Percentiles rank a stretch among this genome's conserved stretches.
Evolutionary conservation across 169 alveolate species (phyloP).

Genomic region (Babesia bovis): DNA sequence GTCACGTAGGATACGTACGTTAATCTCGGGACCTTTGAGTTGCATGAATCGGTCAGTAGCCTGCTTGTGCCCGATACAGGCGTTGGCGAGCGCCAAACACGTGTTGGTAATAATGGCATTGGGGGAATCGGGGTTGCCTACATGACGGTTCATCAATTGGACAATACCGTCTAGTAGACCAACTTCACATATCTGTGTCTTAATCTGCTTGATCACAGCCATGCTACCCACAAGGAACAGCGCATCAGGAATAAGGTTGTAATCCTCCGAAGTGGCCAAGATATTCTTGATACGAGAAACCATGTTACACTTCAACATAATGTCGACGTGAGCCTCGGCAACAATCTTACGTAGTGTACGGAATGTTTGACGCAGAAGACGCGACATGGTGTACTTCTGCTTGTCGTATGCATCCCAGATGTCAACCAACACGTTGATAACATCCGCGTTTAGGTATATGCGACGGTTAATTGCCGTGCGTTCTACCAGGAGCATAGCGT

Average conservation of each 20-base stretch:
- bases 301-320: slow-evolving; percentile 76
- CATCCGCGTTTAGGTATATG: slow-evolving; percentile 75
- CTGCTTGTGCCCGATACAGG: slow-evolving; percentile 82
- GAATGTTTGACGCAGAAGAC: slow-evolving; percentile 79
- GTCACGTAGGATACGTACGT: slow-evolving; percentile 75
- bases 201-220: slow-evolving; percentile 79
- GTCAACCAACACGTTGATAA: slow-evolving; percentile 71
- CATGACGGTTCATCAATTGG: slow-evolving; percentile 68
- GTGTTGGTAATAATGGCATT: slow-evolving; percentile 82
- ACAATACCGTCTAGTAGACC: slow-evolving; percentile 74
- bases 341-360: slow-evolving; percentile 83
- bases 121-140: slow-evolving; percentile 70
- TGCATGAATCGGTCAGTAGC: slow-evolving; percentile 78
- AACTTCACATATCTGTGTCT: slow-evolving; percentile 77
- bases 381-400: slow-evolving; percentile 64
- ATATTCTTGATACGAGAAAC: slow-evolving; percentile 52
- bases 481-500: slow-evolving; percentile 76
- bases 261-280: slow-evolving; percentile 53
- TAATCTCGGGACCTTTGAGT: slow-evolving; percentile 85
- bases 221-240: slow-evolving; percentile 82
- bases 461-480: slow-evolving; percentile 81
- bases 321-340: slow-evolving; percentile 79
- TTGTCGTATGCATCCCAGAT: slow-evolving; percentile 83
- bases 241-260: slow-evolving; percentile 81
- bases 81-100: slow-evolving; percentile 87